Percentiles rank a stretch among this genome's conserved stretches.
These are phyloP conservation scores for Gymnopus androsaceus DNA, from an alignment of 1,284 basidiomycete genomes.

Conservation along the genomic window DNA sequence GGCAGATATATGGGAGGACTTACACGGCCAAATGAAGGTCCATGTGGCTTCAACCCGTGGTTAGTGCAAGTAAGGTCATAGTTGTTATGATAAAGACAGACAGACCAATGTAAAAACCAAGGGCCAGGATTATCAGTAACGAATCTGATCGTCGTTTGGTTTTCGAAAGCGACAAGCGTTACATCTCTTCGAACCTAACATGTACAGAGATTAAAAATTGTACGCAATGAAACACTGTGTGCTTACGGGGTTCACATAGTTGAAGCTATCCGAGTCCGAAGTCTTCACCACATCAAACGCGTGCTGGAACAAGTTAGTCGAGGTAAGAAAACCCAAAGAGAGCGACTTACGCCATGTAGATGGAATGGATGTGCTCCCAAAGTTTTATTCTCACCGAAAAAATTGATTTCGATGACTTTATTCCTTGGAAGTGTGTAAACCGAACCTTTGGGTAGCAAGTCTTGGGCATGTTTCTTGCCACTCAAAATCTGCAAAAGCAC, in stretches of 20 bases:
- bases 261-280: neutral
- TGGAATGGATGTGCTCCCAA: conserved; percentile 17
- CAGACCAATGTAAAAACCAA: conserved; percentile 50
- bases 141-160: conserved; percentile 35
- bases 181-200: conserved; percentile 31
- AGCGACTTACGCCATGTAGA: conserved; percentile 27
- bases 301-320: conserved; percentile 24
- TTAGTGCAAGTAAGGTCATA: neutral
- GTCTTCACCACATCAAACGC: conserved; percentile 33
- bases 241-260: conserved; percentile 22
- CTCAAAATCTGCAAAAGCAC: conserved; percentile 33
- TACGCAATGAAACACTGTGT: neutral
- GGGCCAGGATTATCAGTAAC: conserved; percentile 39
- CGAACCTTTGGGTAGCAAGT: conserved; percentile 17
- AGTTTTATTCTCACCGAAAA: conserved; percentile 9
- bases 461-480: conserved; percentile 28
- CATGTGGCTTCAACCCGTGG: conserved; percentile 36
- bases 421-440: conserved; percentile 32
- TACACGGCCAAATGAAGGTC: conserved; percentile 48
- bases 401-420: conserved; percentile 36
- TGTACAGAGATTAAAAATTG: neutral
- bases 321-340: neutral
- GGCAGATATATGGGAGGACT: conserved; percentile 5
- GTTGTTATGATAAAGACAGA: conserved; percentile 7
- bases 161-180: conserved; percentile 26